Evolutionary conservation across 2,329 filamentous ascomycete genomes (phyloP).

Genomic region (Fusarium torreyae): DNA sequence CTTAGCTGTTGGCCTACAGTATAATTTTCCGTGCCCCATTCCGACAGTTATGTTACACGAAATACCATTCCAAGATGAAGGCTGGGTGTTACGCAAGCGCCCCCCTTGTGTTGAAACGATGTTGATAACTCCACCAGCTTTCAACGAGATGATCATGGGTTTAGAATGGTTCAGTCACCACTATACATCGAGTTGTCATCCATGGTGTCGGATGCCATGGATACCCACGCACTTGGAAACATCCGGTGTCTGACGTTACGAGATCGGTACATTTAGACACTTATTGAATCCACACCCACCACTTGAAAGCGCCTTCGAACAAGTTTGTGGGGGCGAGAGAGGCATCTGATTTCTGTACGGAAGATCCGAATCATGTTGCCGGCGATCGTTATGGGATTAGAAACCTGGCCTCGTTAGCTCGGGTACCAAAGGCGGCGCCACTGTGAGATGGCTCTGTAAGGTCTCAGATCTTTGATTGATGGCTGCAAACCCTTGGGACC

Average conservation of each 20-base stretch:
- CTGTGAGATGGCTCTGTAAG: constrained; percentile 23
- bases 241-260: neutral
- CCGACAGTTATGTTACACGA: constrained; percentile 30
- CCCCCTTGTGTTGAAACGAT: neutral
- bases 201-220: neutral
- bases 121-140: constrained; percentile 1
- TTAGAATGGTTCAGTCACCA: neutral
- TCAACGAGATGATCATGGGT: neutral
- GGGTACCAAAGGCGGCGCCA: constrained; percentile 30
- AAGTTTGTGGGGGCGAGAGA: neutral
- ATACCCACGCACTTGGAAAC: neutral
- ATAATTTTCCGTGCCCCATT: constrained; percentile 34
- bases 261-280: neutral
- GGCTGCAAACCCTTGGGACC: constrained; percentile 27
- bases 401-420: neutral
- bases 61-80: constrained; percentile 9
- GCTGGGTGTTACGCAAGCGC: neutral
- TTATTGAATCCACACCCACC: neutral
- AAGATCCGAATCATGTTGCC: neutral
- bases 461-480: constrained; percentile 37
- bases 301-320: neutral
- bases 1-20: constrained; percentile 34
- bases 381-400: neutral
- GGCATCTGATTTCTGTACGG: neutral
- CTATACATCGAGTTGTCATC: neutral